Conservation (phyloP, 805 yeast genomes). For the Lachancea fermentati region DNA sequence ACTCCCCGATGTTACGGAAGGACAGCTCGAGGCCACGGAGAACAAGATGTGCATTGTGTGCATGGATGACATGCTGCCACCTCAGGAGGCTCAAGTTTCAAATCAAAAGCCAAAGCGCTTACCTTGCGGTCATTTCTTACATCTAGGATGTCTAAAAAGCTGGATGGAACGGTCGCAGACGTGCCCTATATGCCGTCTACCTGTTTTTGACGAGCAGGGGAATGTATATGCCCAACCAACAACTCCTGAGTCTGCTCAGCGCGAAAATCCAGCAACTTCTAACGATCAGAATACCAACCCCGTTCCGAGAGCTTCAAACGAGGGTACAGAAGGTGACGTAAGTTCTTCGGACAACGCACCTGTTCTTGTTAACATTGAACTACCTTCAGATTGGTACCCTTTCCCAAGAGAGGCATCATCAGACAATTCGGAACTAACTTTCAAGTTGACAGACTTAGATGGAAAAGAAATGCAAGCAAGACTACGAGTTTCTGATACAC, state of each 20-base stretch:
- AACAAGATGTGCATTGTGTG: constrained; percentile 76
- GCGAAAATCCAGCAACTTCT: not conserved
- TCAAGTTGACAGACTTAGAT: constrained; percentile 1
- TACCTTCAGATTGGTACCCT: constrained; percentile 13
- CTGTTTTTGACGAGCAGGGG: constrained; percentile 44
- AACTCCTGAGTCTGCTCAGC: constrained; percentile 1
- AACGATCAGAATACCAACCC: not conserved
- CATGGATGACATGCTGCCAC: constrained; percentile 75
- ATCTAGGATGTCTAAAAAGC: constrained; percentile 80
- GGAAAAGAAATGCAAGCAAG: constrained; percentile 1
- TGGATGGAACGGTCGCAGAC: constrained; percentile 90
- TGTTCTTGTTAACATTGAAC: not conserved
- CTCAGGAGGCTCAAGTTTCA: constrained; percentile 25
- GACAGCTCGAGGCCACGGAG: constrained; percentile 57
- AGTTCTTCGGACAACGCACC: not conserved
- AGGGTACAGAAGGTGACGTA: not conserved
- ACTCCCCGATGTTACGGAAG: constrained; percentile 55
- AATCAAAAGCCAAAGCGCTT: constrained; percentile 67
- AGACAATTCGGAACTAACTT: not conserved
- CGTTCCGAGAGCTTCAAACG: not conserved
- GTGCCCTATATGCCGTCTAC: constrained; percentile 88
- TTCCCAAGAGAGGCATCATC: constrained; percentile 12
- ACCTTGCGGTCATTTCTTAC: constrained; percentile 82
- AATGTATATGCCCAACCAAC: constrained; percentile 13
- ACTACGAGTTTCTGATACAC: not conserved